Evolutionary conservation across 2,329 filamentous ascomycete species (phyloP).

Genomic region (Colletotrichum eleusines): DNA sequence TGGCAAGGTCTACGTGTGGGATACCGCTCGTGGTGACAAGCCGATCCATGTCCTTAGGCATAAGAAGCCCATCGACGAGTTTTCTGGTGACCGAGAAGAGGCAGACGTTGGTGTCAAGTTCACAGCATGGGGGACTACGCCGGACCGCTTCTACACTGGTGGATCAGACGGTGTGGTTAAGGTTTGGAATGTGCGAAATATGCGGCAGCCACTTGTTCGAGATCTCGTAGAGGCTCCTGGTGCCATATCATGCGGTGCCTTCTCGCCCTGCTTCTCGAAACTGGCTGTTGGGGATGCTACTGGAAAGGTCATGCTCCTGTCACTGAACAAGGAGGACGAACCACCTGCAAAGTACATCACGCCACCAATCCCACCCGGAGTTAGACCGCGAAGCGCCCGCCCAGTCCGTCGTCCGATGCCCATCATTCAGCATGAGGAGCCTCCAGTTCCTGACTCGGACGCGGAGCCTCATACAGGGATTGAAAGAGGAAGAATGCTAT

Average conservation of each 20-base stretch:
- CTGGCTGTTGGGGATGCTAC: conserved; percentile 72
- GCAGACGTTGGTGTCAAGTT: conserved; percentile 75
- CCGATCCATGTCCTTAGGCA: conserved; percentile 69
- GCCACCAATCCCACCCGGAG: conserved; percentile 50
- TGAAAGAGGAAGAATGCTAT: conserved; percentile 48
- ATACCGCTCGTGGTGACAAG: conserved; percentile 66
- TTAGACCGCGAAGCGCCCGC: conserved; percentile 42
- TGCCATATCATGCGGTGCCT: conserved; percentile 69
- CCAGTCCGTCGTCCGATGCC: conserved; percentile 59
- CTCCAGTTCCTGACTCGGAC: conserved; percentile 54
- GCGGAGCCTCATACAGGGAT: conserved; percentile 46
- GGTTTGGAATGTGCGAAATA: conserved; percentile 70
- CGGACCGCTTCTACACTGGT: conserved; percentile 72
- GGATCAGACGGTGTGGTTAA: conserved; percentile 73
- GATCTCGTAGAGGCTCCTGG: conserved; percentile 66
- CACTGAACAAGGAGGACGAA: conserved; percentile 58
- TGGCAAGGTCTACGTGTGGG: conserved; percentile 73
- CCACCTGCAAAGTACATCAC: conserved; percentile 51
- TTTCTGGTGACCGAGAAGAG: conserved; percentile 60
- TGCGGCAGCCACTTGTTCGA: conserved; percentile 60
- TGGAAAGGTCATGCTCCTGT: conserved; percentile 69
- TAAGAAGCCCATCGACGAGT: conserved; percentile 57
- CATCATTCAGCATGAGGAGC: conserved; percentile 64
- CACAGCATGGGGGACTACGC: conserved; percentile 68
- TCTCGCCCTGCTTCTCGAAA: conserved; percentile 67